A percentile compares a stretch with the other conserved stretches of the same genome.
Evolutionary conservation across 2,329 filamentous ascomycete species (phyloP).

Genomic region (Fusarium torreyae): DNA sequence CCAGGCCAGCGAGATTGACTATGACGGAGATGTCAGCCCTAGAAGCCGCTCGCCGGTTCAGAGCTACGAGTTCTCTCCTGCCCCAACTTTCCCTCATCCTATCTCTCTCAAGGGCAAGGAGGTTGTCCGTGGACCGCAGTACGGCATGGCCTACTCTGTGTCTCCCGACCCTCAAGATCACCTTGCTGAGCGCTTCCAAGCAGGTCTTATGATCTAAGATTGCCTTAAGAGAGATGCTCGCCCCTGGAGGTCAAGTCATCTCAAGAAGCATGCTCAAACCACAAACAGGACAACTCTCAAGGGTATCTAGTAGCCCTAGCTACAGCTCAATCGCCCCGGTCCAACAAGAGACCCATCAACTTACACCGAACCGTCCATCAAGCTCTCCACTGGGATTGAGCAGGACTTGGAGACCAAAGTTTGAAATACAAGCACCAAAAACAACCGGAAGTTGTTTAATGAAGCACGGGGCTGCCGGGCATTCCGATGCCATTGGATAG

Average conservation of each 20-base stretch:
- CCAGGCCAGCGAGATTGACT: conserved; percentile 57
- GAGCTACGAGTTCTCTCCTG: conserved; percentile 27
- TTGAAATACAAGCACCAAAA: background rate
- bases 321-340: conserved; percentile 6
- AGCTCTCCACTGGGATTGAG: conserved; percentile 34
- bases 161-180: conserved; percentile 57
- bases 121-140: conserved; percentile 53
- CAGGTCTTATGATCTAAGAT: conserved; percentile 38
- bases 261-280: conserved; percentile 59
- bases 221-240: conserved; percentile 33
- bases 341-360: conserved; percentile 1
- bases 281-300: background rate
- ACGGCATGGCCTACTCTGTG: conserved; percentile 55
- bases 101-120: conserved; percentile 62
- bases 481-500: conserved; percentile 5
- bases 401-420: conserved; percentile 22
- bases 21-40: conserved; percentile 40
- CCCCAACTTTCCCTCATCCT: conserved; percentile 40
- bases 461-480: conserved; percentile 10
- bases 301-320: background rate
- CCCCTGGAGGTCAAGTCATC: conserved; percentile 56
- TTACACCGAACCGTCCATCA: conserved; percentile 21
- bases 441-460: background rate
- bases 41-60: conserved; percentile 38
- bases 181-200: conserved; percentile 35